phyloP scores from a whole-genome alignment of 257 asterid genomes.

The Solanum sitiens region DNA sequence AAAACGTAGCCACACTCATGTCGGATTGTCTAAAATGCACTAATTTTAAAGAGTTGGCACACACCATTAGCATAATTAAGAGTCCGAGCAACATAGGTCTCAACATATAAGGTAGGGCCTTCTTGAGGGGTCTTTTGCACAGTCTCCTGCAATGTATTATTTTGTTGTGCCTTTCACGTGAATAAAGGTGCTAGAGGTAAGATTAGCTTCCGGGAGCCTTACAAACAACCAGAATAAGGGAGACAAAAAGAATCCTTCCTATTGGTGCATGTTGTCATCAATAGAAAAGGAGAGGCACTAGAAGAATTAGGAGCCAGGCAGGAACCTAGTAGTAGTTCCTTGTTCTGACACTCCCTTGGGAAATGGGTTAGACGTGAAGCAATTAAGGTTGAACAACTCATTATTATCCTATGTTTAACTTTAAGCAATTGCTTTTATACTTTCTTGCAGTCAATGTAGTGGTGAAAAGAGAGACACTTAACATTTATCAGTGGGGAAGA shows the following conservation, averaged over 20 bases:
- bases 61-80: not conserved
- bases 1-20: not conserved
- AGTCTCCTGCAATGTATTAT: not conserved
- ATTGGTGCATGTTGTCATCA: not conserved
- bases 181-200: not conserved
- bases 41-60: not conserved
- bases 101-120: not conserved
- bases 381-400: not conserved
- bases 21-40: not conserved
- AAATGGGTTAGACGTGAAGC: not conserved
- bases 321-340: not conserved
- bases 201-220: not conserved
- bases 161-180: not conserved
- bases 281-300: not conserved
- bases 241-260: not conserved
- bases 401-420: not conserved
- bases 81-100: not conserved
- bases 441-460: not conserved
- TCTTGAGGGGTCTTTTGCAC: not conserved
- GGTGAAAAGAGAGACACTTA: not conserved
- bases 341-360: not conserved
- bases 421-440: not conserved
- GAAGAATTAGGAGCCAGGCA: not conserved
- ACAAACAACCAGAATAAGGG: not conserved
- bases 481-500: not conserved